phyloP scores from a whole-genome alignment of 1,139 yeast genomes.

The Geotrichum europaeum region DNA sequence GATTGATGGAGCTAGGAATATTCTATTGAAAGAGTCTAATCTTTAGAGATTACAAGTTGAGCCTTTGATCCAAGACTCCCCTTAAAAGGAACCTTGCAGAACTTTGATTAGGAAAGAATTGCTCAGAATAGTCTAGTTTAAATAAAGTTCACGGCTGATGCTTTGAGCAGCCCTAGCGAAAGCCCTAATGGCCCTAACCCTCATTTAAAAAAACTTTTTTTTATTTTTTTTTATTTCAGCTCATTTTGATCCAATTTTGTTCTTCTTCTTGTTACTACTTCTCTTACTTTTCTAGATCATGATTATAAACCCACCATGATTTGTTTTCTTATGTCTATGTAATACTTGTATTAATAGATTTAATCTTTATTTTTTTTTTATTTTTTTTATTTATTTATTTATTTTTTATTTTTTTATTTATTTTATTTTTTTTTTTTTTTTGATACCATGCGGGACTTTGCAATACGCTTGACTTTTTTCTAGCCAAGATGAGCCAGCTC shows the following conservation, averaged over 20 bases:
- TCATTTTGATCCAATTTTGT: not conserved
- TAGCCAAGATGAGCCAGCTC: not conserved
- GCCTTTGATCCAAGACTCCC: too few species aligned
- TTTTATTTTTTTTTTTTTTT: not conserved
- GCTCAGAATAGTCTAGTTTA: too few species aligned
- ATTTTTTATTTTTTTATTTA: not conserved
- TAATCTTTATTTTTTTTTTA: not conserved
- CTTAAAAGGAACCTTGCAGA: too few species aligned
- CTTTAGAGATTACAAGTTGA: too few species aligned
- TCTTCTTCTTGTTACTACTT: too few species aligned
- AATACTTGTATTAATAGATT: not conserved
- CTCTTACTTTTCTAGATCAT: too few species aligned
- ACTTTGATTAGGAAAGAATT: too few species aligned
- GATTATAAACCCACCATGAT: not conserved
- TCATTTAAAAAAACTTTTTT: not conserved
- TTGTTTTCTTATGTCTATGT: not conserved
- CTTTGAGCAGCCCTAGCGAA: not conserved
- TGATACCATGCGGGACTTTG: not conserved
- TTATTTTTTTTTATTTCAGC: not conserved
- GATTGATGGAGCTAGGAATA: too few species aligned
- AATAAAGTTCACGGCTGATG: too few species aligned
- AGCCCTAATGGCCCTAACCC: not conserved
- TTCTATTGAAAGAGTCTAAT: too few species aligned
- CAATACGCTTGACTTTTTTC: not conserved
- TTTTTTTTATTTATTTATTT: not conserved